Evolutionary conservation across 225 moss, liverwort and hornwort genomes (phyloP).

Genomic region (Pleurozium schreberi): DNA sequence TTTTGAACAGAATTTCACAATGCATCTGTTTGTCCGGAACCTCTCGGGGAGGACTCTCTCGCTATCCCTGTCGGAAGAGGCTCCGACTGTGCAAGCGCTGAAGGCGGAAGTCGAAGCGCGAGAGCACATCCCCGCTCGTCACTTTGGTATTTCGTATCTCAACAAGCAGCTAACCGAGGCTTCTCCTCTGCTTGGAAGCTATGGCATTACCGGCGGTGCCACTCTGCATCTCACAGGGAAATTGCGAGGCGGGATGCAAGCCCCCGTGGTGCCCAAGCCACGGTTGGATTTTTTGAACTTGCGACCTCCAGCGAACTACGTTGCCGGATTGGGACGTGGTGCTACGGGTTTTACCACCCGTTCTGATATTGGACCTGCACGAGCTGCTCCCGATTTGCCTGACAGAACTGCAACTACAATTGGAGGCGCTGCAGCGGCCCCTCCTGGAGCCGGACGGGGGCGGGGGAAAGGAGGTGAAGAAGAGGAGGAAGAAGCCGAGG

Average conservation of each 20-base stretch:
- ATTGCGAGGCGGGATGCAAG: constrained; percentile 66
- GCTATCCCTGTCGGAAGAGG: constrained; percentile 4
- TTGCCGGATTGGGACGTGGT: constrained; percentile 89
- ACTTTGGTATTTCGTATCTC: constrained; percentile 13
- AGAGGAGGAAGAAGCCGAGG: constrained; percentile 94
- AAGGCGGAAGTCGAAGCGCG: constrained; percentile 24
- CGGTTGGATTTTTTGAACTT: constrained; percentile 77
- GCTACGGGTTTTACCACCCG: constrained; percentile 90
- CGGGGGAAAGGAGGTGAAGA: constrained; percentile 77
- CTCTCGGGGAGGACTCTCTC: constrained; percentile 28
- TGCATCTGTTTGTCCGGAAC: constrained; percentile 38
- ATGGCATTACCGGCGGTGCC: constrained; percentile 16
- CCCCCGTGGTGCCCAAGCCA: constrained; percentile 76
- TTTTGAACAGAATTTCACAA: background rate
- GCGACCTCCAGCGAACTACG: constrained; percentile 84
- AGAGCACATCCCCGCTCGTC: constrained; percentile 19
- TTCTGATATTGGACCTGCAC: constrained; percentile 91
- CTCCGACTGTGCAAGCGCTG: constrained; percentile 13
- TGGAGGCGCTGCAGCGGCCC: constrained; percentile 73
- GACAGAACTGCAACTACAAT: constrained; percentile 84
- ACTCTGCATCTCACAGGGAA: constrained; percentile 20
- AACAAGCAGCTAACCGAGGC: constrained; percentile 16
- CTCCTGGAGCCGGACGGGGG: constrained; percentile 62
- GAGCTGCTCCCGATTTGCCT: constrained; percentile 84
- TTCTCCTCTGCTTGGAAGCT: constrained; percentile 11